Evolutionary conservation across 2,329 filamentous ascomycete genomes (phyloP), one percentile per base, ranked within the genome.

Genomic region (Clonostachys rhizophaga): DNA sequence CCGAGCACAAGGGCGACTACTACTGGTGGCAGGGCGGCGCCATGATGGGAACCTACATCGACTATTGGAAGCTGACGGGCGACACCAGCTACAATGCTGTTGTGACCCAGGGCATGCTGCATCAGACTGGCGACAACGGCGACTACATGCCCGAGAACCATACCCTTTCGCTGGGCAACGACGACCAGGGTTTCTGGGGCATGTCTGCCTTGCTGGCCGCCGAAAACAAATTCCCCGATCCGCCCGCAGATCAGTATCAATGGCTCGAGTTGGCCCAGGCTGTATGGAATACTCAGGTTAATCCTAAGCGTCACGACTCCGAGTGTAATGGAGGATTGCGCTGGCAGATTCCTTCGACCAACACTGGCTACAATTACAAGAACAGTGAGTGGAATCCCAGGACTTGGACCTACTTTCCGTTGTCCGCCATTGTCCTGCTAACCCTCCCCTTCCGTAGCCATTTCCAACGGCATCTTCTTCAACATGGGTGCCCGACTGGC

Each of bases 321-420:
- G 54, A 64, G 0, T 91, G 87, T 63, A 71, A 69, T 46, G 87
- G 88, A 46, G 88, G 88, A 7, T 63, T 92, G 52, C 79, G 83
- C 55, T 91, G 88, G 88, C 87, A 91, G 67, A 84, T 91, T 50
- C 89, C 83, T 67, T 73, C 78, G 11, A 85, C 83, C 66, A 87
- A 89, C 66, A 76, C 71, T 47, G 86, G 86, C 36, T 80, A 70
- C 62, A 69, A 75, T 62, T 81, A 81, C 67, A 81, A 83, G 58
- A 83, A 83, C 64, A 30, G 24, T 30, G 24, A 30, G 24, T 30
- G 24, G 24, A 3, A 30, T 30, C 24, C 24, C 71, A 10, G 10
- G 2, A 30, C 24, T 30, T 30, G 1, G 24, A 30, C 24, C 4
- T 2, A 9, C 24, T 10, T 30, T 30, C 24, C 9, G 8, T 30